These are phyloP conservation scores for Annulohypoxylon truncatum DNA, from an alignment of 2,329 filamentous ascomycete genomes.

Conservation along the genomic window DNA sequence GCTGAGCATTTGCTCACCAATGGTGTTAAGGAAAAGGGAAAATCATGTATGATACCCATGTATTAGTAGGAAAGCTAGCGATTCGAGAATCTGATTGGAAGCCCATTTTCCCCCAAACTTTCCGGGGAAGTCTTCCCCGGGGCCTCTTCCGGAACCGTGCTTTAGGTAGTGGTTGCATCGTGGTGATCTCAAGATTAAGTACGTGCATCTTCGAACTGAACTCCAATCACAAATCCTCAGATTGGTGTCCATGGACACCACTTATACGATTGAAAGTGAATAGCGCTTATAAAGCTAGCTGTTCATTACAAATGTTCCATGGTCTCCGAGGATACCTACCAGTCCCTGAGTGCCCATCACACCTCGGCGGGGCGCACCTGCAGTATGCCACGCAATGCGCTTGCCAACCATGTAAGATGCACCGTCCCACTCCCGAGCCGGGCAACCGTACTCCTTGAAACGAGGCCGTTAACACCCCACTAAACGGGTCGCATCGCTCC, in stretches of 20 bases:
- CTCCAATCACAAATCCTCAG: background rate
- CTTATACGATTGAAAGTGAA: background rate
- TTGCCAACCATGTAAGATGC: background rate
- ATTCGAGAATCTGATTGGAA: constrained; percentile 1
- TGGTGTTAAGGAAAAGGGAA: background rate
- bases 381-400: background rate
- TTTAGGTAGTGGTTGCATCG: background rate
- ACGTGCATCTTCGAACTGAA: background rate
- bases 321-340: background rate
- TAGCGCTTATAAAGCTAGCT: background rate
- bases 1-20: background rate
- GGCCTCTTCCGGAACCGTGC: background rate
- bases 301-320: background rate
- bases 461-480: background rate
- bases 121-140: background rate
- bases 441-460: background rate
- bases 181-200: background rate
- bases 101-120: background rate
- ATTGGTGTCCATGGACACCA: background rate
- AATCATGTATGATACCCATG: constrained; percentile 8
- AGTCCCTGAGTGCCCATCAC: too few species aligned
- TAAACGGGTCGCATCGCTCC: background rate
- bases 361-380: background rate
- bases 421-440: background rate
- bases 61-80: background rate